Base-by-base conservation (phyloP, 352 stramenopile genomes). In the Pythium utonaiense region DNA sequence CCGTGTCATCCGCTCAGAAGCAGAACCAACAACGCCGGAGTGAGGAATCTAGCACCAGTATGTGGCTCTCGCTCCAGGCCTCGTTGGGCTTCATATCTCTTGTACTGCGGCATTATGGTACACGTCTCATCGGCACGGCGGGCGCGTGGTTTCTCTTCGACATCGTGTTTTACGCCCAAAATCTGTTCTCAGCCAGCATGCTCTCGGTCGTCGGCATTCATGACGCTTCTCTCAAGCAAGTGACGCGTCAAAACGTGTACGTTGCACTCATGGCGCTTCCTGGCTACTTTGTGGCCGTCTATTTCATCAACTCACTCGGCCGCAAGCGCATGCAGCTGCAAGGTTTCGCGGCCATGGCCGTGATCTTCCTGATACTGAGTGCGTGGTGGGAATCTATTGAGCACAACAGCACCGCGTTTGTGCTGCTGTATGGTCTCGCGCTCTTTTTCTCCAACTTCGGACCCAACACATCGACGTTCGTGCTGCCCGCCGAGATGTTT, bases 391-490 rank as follows among this genome's bases (percentile, higher is more conserved):
- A 87, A 1, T 54, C 68, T 19, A 65, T 91, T 24, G 66, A 86
- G 53, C 50, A 75, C 44, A 55, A 82, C 28, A 58, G 71, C 5
- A 65, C 83, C 36, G 58, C 81, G 2, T 95, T 95, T 57, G 78
- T 93, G 47, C 68, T 91, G 27, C 54, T 95, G 3, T 94, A 86
- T 65, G 80, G 82, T 0, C 62, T 89, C 16, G 70, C 82, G 1
- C 78, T 95, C 30, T 93, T 92, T 60, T 91, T 90, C 62, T 82
- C 81, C 48, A 93, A 95, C 66, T 96, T 96, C 58, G 88, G 88
- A 0, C 86, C 88, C 27, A 95, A 95, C 83, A 93, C 66, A 73
- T 80, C 22, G 77, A 90, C 64, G 16, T 62, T 62, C 31, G 80
- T 97, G 17, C 82, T 97, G 68, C 88, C 89, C 0, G 89, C 89